These are phyloP conservation scores for Ophiostoma ulmi DNA, from an alignment of 2,329 filamentous ascomycete species.

Conservation along the genomic window DNA sequence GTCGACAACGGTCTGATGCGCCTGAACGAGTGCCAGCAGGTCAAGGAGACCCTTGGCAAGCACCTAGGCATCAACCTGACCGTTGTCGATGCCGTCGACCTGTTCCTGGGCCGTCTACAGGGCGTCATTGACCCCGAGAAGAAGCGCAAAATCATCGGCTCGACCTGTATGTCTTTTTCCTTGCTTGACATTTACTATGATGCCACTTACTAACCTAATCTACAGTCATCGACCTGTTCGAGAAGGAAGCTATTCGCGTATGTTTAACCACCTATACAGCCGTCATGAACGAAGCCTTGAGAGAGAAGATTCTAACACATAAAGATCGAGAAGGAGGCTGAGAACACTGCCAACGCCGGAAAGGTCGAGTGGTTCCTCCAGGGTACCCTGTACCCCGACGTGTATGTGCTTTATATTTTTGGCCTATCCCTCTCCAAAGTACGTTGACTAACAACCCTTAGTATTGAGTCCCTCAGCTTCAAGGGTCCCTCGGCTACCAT, in stretches of 20 bases:
- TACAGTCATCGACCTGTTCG: slow-evolving; percentile 58
- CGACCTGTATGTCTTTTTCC: slow-evolving; percentile 41
- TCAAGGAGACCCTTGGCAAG: slow-evolving; percentile 71
- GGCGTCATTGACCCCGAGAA: slow-evolving; percentile 75
- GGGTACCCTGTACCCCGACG: slow-evolving; percentile 54
- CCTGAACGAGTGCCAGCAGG: slow-evolving; percentile 74
- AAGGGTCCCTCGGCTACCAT: slow-evolving; percentile 49
- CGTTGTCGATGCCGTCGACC: slow-evolving; percentile 71
- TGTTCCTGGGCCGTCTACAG: slow-evolving; percentile 70
- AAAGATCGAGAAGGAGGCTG: slow-evolving; percentile 63
- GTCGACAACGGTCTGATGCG: slow-evolving; percentile 78
- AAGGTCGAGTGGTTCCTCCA: slow-evolving; percentile 84
- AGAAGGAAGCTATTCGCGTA: slow-evolving; percentile 57
- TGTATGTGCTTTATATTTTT: slow-evolving; percentile 14
- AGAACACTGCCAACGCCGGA: slow-evolving; percentile 61
- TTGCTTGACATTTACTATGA: background rate
- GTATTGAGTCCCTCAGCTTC: slow-evolving; percentile 47
- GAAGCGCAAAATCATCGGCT: slow-evolving; percentile 72
- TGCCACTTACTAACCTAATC: background rate
- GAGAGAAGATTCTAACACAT: background rate
- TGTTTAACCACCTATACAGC: background rate
- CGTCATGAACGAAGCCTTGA: background rate
- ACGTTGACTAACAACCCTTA: background rate
- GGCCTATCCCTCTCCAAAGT: background rate
- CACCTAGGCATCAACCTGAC: slow-evolving; percentile 88